Evolutionary conservation across 1,284 basidiomycete genomes (phyloP), one percentile per base, ranked within the genome.

Genomic region (Sporisorium exsertum): DNA sequence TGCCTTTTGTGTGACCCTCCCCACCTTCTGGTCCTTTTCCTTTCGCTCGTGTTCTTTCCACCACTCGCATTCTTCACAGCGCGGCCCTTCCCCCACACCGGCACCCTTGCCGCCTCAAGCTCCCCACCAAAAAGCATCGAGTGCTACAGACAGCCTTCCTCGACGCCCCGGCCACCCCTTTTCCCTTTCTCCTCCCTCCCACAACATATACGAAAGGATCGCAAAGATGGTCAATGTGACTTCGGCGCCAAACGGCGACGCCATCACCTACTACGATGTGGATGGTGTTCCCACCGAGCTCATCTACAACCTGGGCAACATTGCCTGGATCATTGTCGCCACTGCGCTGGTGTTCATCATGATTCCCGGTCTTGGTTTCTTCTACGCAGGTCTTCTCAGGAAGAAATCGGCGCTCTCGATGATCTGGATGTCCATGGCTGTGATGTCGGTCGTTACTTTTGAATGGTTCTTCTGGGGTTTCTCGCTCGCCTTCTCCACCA

Each of bases 321-420:
- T 89, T 65, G 87, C 88, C 7, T 89, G 88, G 87, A 81, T 89
- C 74, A 84, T 88, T 79, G 64, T 66, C 37, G 58, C 72, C 7
- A 79, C 90, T 32, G 86, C 85, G 1, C 84, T 89, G 33, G 94
- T 96, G 29, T 95, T 92, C 90, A 89, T 96, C 86, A 97, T 97
- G 95, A 89, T 94, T 84, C 94, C 94, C 46, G 83, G 82, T 53
- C 60, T 85, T 18, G 76, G 84, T 27, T 94, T 91, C 86, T 94
- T 96, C 88, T 96, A 97, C 87, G 92, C 93, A 33, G 95, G 94
- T 79, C 86, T 90, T 7, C 86, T 91, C 52, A 88, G 93, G 58
- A 89, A 93, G 49, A 97, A 97, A 87, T 97, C 95, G 81, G 95
- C 95, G 0, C 88, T 97, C 9, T 94, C 92, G 22, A 95, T 96